A percentile compares a stretch with the other conserved stretches of the same genome.
Conservation (phyloP, 2,329 filamentous ascomycete species). For the Metarhizium rileyi region DNA sequence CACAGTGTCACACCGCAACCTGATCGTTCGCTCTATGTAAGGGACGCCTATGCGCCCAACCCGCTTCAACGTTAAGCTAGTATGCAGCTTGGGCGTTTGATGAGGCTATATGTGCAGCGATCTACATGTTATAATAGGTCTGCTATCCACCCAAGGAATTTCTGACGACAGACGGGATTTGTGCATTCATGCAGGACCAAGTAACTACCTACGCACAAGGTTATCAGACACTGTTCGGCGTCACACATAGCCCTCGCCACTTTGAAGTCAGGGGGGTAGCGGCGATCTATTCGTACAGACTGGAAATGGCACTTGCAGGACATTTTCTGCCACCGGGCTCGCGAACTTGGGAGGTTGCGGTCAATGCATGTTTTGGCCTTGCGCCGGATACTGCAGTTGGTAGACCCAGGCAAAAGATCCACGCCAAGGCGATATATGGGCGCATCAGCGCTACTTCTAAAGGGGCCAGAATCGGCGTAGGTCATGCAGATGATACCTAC, state of each 20-base stretch:
- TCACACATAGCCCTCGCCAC: not conserved
- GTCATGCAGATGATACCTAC: slow-evolving; percentile 5
- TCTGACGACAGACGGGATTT: not conserved
- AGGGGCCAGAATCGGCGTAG: not conserved
- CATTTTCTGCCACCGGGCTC: not conserved
- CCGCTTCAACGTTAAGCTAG: too few relatives aligned
- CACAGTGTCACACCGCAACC: too few relatives aligned
- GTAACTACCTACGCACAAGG: not conserved
- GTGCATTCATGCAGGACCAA: not conserved
- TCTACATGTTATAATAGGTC: not conserved
- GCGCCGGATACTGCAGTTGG: too few relatives aligned
- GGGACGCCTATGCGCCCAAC: too few relatives aligned
- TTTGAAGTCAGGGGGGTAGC: not conserved
- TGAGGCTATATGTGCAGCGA: not conserved
- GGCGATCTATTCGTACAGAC: too few relatives aligned
- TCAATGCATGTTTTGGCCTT: not conserved
- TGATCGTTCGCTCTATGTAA: too few relatives aligned
- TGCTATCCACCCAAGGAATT: not conserved
- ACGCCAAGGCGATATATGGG: not conserved
- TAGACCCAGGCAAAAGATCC: not conserved
- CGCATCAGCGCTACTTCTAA: slow-evolving; percentile 4
- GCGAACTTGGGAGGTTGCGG: not conserved
- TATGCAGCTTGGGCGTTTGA: not conserved
- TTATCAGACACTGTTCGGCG: too few relatives aligned
- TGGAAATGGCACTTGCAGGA: too few relatives aligned